Conservation (phyloP, 1,284 basidiomycete species). For the Ceratobasidium theobromae region DNA sequence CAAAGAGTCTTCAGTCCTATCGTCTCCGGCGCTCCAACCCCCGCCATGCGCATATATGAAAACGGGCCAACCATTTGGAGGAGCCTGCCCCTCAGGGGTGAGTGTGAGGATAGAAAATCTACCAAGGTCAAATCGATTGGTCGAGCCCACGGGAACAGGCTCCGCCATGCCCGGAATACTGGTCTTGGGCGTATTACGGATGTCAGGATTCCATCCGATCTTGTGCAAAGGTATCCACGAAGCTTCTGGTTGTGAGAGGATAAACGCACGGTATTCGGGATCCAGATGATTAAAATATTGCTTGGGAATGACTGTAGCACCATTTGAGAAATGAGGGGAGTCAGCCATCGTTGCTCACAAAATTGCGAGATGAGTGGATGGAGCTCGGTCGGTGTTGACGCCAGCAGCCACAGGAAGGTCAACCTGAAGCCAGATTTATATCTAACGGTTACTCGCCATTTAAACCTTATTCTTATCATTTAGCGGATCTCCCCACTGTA, state of each 20-base stretch:
- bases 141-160: not conserved
- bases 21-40: slow-evolving; percentile 39
- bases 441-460: no score
- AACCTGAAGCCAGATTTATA: no score
- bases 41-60: slow-evolving; percentile 65
- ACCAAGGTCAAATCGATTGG: slow-evolving; percentile 40
- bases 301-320: slow-evolving; percentile 7
- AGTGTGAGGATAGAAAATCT: slow-evolving; percentile 57
- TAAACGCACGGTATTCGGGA: slow-evolving; percentile 18
- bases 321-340: no score
- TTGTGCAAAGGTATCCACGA: not conserved
- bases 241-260: not conserved
- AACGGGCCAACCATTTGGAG: slow-evolving; percentile 59
- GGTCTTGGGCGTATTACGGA: not conserved
- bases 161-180: not conserved
- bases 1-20: not conserved
- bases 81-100: slow-evolving; percentile 55
- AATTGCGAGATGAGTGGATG: no score
- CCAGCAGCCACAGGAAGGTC: no score
- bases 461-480: no score
- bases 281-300: not conserved
- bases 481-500: no score
- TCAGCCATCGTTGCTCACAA: no score
- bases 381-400: no score
- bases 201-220: not conserved